phyloP scores from a whole-genome alignment of 2,329 filamentous ascomycete species.

The Fusarium sp. region DNA sequence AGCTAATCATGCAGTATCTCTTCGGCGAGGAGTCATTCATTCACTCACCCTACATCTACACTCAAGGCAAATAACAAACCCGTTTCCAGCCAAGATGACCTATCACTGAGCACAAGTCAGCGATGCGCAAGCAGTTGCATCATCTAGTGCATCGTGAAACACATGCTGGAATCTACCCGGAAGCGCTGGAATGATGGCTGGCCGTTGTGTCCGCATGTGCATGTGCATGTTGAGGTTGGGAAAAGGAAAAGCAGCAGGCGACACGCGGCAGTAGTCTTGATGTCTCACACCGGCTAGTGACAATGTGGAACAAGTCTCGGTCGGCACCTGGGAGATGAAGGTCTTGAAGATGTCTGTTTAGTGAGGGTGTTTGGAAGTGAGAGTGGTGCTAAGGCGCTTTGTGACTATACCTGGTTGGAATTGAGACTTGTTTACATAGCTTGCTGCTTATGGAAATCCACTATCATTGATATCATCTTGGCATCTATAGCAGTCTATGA shows the following conservation, averaged over 20 bases:
- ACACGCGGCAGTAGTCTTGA: conserved; percentile 3
- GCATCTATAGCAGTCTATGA: background rate
- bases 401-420: background rate
- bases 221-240: background rate
- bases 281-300: background rate
- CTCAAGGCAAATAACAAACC: background rate
- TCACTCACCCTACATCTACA: background rate
- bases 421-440: background rate
- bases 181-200: conserved; percentile 15
- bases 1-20: background rate
- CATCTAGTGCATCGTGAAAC: conserved; percentile 11
- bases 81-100: background rate
- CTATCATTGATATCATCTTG: no score
- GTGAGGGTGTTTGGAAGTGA: background rate
- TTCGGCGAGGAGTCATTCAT: background rate
- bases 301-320: conserved; percentile 7
- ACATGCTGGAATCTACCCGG: conserved; percentile 4
- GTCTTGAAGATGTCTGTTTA: background rate
- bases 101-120: background rate
- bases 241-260: background rate
- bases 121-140: background rate
- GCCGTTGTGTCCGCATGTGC: conserved; percentile 1
- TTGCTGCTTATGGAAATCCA: no score
- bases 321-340: background rate
- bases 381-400: background rate